phyloP scores from a whole-genome alignment of 2,329 filamentous ascomycete species.

The Ophiocordyceps australis region DNA sequence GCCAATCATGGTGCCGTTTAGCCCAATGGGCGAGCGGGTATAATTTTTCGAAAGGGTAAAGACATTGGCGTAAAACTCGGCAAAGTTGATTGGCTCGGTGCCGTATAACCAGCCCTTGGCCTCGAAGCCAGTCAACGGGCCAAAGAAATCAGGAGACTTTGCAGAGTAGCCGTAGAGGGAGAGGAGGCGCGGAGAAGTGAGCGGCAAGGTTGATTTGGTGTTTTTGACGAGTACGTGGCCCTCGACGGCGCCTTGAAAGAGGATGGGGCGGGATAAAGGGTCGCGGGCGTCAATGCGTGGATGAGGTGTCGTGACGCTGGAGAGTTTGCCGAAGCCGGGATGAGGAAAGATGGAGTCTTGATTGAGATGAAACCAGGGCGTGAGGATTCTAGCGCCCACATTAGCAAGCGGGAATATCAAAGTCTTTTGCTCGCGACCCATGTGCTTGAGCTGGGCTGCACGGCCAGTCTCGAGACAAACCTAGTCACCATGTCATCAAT shows the following conservation, averaged over 20 bases:
- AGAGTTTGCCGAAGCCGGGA: slow-evolving; percentile 32
- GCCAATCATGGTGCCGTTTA: slow-evolving; percentile 20
- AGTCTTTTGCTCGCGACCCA: too few species aligned
- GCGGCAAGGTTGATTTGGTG: slow-evolving; percentile 30
- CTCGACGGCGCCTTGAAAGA: slow-evolving; percentile 40
- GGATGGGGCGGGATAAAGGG: slow-evolving; percentile 13
- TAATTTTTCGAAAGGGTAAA: too few species aligned
- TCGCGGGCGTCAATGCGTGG: slow-evolving; percentile 34
- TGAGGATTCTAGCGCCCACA: slow-evolving; percentile 17
- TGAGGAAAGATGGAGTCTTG: slow-evolving; percentile 28
- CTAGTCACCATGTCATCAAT: slow-evolving; percentile 42
- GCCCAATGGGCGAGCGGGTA: slow-evolving; percentile 15
- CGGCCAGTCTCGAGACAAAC: slow-evolving; percentile 4
- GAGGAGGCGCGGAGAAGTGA: slow-evolving; percentile 28
- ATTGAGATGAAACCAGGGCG: slow-evolving; percentile 36
- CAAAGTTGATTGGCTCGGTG: slow-evolving; percentile 8
- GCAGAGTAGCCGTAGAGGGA: slow-evolving; percentile 47
- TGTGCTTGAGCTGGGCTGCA: too few species aligned
- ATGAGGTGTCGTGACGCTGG: slow-evolving; percentile 29
- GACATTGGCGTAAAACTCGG: background rate
- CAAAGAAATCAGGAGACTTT: slow-evolving; percentile 22
- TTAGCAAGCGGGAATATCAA: background rate
- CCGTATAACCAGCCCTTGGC: slow-evolving; percentile 16
- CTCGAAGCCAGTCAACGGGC: slow-evolving; percentile 16
- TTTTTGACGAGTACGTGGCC: slow-evolving; percentile 50